These are phyloP conservation scores for Bipolaris zeicola DNA, from an alignment of 2,329 filamentous ascomycete genomes.

Conservation along the genomic window DNA sequence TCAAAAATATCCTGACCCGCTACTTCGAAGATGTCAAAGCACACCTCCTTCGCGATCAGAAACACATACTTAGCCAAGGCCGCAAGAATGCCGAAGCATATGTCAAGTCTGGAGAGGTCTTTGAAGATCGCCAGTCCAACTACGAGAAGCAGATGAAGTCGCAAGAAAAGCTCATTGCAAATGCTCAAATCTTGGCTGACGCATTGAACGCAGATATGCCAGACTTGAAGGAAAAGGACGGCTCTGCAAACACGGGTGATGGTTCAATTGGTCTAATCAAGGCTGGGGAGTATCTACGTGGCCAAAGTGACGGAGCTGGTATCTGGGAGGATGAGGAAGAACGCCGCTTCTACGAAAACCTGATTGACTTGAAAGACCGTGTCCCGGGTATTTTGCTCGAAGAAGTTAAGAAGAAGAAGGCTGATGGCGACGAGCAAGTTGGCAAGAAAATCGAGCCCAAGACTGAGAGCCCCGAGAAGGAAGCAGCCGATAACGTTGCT, in stretches of 20 bases:
- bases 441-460: slow-evolving; percentile 71
- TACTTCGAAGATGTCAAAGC: slow-evolving; percentile 94
- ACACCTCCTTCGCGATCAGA: slow-evolving; percentile 89
- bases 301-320: slow-evolving; percentile 85
- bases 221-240: slow-evolving; percentile 82
- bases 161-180: slow-evolving; percentile 87
- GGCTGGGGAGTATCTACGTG: slow-evolving; percentile 88
- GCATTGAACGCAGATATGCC: slow-evolving; percentile 91
- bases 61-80: slow-evolving; percentile 82
- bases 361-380: slow-evolving; percentile 93
- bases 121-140: slow-evolving; percentile 94
- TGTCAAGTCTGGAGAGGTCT: slow-evolving; percentile 97
- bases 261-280: slow-evolving; percentile 92
- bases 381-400: slow-evolving; percentile 93
- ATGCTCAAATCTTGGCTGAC: slow-evolving; percentile 90
- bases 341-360: slow-evolving; percentile 94
- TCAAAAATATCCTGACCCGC: slow-evolving; percentile 80
- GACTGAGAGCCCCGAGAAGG: slow-evolving; percentile 42
- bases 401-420: slow-evolving; percentile 92
- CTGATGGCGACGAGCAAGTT: slow-evolving; percentile 78
- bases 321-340: slow-evolving; percentile 99
- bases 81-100: slow-evolving; percentile 97
- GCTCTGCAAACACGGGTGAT: slow-evolving; percentile 67
- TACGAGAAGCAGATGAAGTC: slow-evolving; percentile 93
- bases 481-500: slow-evolving; percentile 50